Conservation (phyloP, 2,329 filamentous ascomycete species). For the Fusarium camptoceras region DNA sequence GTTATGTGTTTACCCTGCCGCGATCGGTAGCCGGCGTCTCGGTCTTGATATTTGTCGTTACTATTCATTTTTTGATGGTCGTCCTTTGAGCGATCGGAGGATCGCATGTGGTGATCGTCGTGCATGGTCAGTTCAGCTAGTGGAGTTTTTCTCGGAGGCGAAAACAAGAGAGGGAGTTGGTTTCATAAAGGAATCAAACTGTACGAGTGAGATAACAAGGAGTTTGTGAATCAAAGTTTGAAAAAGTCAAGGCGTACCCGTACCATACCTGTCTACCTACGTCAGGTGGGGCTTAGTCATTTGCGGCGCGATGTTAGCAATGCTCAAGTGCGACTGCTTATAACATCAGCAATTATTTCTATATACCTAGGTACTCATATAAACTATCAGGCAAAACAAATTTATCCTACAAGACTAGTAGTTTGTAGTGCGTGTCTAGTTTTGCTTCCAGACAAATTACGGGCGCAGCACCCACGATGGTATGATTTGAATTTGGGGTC, state of each 20-base stretch:
- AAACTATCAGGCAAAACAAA: neutral
- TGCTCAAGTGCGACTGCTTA: neutral
- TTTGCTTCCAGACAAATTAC: neutral
- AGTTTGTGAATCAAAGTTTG: conserved; percentile 4
- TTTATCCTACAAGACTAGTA: neutral
- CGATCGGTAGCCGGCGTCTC: conserved; percentile 58
- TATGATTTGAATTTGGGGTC: neutral
- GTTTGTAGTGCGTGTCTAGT: neutral
- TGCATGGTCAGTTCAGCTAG: conserved; percentile 55
- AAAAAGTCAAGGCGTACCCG: conserved; percentile 3
- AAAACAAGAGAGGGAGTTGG: neutral
- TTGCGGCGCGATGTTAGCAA: neutral
- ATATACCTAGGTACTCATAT: neutral
- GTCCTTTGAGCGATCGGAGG: conserved; percentile 48
- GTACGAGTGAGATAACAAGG: neutral
- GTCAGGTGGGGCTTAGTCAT: conserved; percentile 35
- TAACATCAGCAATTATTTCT: neutral
- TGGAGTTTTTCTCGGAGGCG: neutral
- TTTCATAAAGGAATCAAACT: neutral
- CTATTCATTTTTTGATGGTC: conserved; percentile 42
- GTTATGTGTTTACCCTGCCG: conserved; percentile 63
- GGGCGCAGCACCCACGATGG: neutral
- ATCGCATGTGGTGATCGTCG: conserved; percentile 54
- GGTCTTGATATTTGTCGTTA: conserved; percentile 44
- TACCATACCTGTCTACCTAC: neutral